Base-by-base conservation (phyloP, 2,329 filamentous ascomycete genomes). In the Paraphoma sp. region DNA sequence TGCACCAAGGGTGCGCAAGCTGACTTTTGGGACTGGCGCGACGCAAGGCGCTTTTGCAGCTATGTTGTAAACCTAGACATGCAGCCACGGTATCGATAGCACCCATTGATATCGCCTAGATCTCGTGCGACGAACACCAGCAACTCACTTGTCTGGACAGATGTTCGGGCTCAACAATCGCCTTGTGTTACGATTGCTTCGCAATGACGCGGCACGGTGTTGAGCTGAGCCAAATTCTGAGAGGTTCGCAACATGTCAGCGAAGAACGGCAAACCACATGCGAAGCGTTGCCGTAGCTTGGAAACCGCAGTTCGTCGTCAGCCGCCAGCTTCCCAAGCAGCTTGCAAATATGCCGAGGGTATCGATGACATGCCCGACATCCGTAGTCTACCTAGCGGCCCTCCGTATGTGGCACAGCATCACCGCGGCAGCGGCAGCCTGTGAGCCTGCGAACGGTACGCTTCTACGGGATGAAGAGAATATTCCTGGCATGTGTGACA, bases 51-150 rank as follows among this genome's bases (percentile, higher is more conserved):
- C 12, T 42, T 43, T 42, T 48, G 56, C 54, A 54, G 55, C 55
- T 36, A 42, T 54, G 56, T 56, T 52, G 45, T 57, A 57, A 65
- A 59, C 53, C 50, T 57, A 58, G 58, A 63, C 44, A 50, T 60
- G 61, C 60, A 53, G 53, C 50, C 51, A 61, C 60, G 55, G 60
- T 61, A 64, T 64, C 59, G 58, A 68, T 67, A 60, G 52, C 41
- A 42, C 47, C 48, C 56, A 59, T 59, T 51, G 45, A 44, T 42
- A 54, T 45, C 50, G 51, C 48, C 16, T 17, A 17, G 23, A 23
- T 23, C 23, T 23, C 16, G 16, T 42, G 16, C 14, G 40, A 42
- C 40, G 40, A 16, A 42, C 11, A 17, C 33, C 33, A 36, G 45
- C 53, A 65, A 59, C 53, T 53, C 57, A 60, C 58, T 53, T 60